A percentile compares a stretch with the other conserved stretches of the same genome.
These are phyloP conservation scores for Tolypocladium tundrense DNA, from an alignment of 2,329 filamentous ascomycete genomes.

Conservation along the genomic window DNA sequence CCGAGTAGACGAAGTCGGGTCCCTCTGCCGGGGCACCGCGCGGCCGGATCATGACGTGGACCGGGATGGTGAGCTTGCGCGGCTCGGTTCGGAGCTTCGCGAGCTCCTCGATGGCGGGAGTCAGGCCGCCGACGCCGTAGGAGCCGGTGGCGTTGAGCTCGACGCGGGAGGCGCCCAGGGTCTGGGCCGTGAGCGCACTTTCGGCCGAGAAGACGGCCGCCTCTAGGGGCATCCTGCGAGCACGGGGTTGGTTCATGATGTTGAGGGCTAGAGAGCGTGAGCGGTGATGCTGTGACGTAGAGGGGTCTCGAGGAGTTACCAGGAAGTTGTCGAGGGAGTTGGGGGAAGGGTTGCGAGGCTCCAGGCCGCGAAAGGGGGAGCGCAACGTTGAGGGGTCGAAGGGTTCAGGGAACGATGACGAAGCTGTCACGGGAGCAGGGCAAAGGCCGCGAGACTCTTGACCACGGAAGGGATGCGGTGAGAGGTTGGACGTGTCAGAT, in stretches of 20 bases:
- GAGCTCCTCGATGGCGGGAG: constrained; percentile 33
- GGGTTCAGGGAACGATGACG: neutral
- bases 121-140: constrained; percentile 40
- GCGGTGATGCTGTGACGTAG: neutral
- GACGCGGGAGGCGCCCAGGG: constrained; percentile 36
- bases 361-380: neutral
- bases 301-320: neutral
- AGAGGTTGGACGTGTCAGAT: neutral
- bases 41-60: constrained; percentile 48
- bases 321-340: neutral
- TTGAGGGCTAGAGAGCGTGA: neutral
- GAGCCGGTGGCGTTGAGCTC: constrained; percentile 44
- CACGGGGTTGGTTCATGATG: neutral
- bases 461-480: neutral
- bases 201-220: constrained; percentile 41
- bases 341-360: neutral
- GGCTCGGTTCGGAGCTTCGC: constrained; percentile 11
- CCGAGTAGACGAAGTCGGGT: constrained; percentile 39
- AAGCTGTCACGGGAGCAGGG: neutral
- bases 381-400: neutral
- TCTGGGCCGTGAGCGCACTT: constrained; percentile 27
- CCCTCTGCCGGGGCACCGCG: constrained; percentile 13
- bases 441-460: neutral
- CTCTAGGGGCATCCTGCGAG: constrained; percentile 29
- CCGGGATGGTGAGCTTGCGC: constrained; percentile 20